A percentile compares a stretch with the other conserved stretches of the same genome.
phyloP scores from a whole-genome alignment of 208 protist genomes.

The Vickermania spadyakhi region DNA sequence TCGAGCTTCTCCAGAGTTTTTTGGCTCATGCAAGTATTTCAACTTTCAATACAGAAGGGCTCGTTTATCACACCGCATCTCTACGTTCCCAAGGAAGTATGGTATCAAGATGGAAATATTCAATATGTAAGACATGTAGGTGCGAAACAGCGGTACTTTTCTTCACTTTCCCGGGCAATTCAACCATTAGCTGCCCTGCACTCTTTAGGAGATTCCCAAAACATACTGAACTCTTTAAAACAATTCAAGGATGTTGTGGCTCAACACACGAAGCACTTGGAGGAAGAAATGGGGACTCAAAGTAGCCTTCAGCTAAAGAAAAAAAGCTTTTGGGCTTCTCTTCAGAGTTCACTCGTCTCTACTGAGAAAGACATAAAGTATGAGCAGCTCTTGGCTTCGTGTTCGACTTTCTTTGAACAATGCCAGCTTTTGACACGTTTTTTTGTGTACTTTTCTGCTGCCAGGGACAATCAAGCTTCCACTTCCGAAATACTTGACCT shows the following conservation, averaged over 20 bases:
- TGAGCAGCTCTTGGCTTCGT: not conserved
- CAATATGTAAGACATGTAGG: constrained; percentile 31
- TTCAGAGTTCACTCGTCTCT: not conserved
- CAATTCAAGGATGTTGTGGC: constrained; percentile 29
- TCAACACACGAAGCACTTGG: not conserved
- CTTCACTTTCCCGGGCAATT: constrained; percentile 48
- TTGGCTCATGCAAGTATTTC: constrained; percentile 69
- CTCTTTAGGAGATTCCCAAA: constrained; percentile 32
- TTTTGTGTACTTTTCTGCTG: not conserved
- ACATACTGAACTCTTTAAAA: constrained; percentile 27
- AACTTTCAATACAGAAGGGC: constrained; percentile 62
- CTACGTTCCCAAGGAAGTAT: constrained; percentile 67
- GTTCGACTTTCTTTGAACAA: not conserved
- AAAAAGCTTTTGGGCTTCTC: not conserved
- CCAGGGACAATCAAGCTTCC: not conserved
- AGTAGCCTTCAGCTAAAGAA: not conserved
- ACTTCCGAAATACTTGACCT: not conserved
- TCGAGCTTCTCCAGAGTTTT: constrained; percentile 41
- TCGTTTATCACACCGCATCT: constrained; percentile 69
- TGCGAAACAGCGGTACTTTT: constrained; percentile 56
- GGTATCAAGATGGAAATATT: constrained; percentile 53
- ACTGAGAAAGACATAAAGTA: not conserved
- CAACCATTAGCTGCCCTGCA: constrained; percentile 44
- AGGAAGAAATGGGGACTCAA: not conserved
- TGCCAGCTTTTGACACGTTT: not conserved